Percentiles rank a stretch among this genome's conserved stretches.
phyloP scores from a whole-genome alignment of 1,284 basidiomycete species.

The Ceratobasidium theobromae region DNA sequence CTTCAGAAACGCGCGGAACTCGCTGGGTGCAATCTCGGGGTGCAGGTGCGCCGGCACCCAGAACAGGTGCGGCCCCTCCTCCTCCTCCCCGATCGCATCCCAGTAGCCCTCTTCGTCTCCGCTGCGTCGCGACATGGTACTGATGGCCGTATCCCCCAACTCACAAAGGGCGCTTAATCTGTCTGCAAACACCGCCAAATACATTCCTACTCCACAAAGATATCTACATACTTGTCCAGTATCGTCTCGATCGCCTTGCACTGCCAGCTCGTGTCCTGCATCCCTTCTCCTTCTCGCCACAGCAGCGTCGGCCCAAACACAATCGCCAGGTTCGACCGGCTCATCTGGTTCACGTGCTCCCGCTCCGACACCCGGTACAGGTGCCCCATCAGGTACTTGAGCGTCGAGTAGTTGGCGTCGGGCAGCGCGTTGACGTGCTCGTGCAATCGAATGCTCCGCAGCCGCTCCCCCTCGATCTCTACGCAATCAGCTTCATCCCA shows the following conservation, averaged over 20 bases:
- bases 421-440: slow-evolving; percentile 97
- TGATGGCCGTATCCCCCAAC: no score
- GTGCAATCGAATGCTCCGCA: slow-evolving; percentile 92
- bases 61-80: slow-evolving; percentile 83
- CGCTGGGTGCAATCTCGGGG: slow-evolving; percentile 94
- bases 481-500: no score
- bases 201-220: slow-evolving; percentile 63
- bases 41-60: slow-evolving; percentile 97
- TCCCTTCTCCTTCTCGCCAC: slow-evolving; percentile 35
- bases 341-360: slow-evolving; percentile 87
- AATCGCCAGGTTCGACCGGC: slow-evolving; percentile 89
- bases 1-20: slow-evolving; percentile 93
- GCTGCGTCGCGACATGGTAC: slow-evolving; percentile 5
- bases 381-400: slow-evolving; percentile 96
- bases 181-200: background rate
- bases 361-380: slow-evolving; percentile 81
- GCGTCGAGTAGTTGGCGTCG: slow-evolving; percentile 95
- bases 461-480: slow-evolving; percentile 92
- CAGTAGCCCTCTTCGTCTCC: slow-evolving; percentile 18
- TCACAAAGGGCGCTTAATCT: no score
- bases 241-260: slow-evolving; percentile 85
- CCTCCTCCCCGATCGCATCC: slow-evolving; percentile 46
- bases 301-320: slow-evolving; percentile 97
- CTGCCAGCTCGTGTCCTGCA: slow-evolving; percentile 64
- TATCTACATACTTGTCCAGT: slow-evolving; percentile 80